Evolutionary conservation across 805 yeast species (phyloP).

Genomic region (Wickerhamomyces mucosus): DNA sequence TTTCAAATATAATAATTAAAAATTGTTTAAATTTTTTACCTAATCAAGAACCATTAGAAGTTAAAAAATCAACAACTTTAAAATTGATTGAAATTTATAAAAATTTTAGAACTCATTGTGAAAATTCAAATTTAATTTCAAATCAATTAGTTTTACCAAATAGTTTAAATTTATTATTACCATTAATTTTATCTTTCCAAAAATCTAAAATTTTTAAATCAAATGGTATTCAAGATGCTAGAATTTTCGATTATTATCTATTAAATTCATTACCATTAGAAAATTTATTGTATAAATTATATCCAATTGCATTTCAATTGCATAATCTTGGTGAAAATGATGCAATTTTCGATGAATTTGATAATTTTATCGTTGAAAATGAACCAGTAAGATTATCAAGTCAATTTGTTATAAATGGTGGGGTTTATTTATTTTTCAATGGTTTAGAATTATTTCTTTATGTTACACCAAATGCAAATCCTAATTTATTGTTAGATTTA

Average conservation of each 20-base stretch:
- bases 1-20: constrained; percentile 42
- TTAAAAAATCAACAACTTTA: constrained; percentile 41
- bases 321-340: constrained; percentile 57
- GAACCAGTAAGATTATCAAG: constrained; percentile 33
- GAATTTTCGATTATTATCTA: constrained; percentile 43
- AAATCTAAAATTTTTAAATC: constrained; percentile 54
- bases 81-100: constrained; percentile 49
- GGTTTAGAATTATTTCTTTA: constrained; percentile 52
- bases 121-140: constrained; percentile 33
- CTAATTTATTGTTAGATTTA: constrained; percentile 59
- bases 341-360: constrained; percentile 34
- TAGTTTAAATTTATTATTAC: constrained; percentile 61
- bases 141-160: constrained; percentile 77
- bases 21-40: constrained; percentile 33
- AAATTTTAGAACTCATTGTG: constrained; percentile 42
- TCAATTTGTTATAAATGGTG: constrained; percentile 43
- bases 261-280: constrained; percentile 47
- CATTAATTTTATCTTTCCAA: constrained; percentile 56
- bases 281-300: constrained; percentile 52
- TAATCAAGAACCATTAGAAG: constrained; percentile 35
- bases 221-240: constrained; percentile 44
- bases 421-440: constrained; percentile 70
- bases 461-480: constrained; percentile 62
- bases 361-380: constrained; percentile 38
- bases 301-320: constrained; percentile 71